phyloP scores from a whole-genome alignment of 1,139 yeast genomes.

The Ogataea hybrid region DNA sequence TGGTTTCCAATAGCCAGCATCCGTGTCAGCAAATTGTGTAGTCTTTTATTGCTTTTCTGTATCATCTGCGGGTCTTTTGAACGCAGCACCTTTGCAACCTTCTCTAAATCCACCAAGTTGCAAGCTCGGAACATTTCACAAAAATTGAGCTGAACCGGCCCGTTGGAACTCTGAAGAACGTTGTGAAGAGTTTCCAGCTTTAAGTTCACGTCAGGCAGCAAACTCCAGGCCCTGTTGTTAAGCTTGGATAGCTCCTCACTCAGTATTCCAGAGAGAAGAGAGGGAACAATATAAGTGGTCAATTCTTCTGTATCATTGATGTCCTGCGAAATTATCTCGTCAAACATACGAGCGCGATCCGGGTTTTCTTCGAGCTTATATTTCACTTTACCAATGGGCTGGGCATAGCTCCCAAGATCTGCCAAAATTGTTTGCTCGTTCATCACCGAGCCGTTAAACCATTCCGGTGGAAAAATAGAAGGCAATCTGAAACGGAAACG shows the following conservation, averaged over 20 bases:
- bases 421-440: no score
- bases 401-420: no score
- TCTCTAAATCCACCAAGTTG: slow-evolving; percentile 28
- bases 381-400: no score
- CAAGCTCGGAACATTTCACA: slow-evolving; percentile 44
- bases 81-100: slow-evolving; percentile 22
- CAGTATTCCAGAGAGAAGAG: no score
- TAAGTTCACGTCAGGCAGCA: slow-evolving; percentile 30
- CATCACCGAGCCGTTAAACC: no score
- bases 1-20: slow-evolving; percentile 11
- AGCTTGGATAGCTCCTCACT: slow-evolving; percentile 24
- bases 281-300: no score
- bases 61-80: background rate
- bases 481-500: no score
- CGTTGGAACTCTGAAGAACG: slow-evolving; percentile 47
- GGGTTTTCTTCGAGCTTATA: no score
- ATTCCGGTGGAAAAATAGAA: no score
- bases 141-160: slow-evolving; percentile 51
- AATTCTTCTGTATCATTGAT: no score
- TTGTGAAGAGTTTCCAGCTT: slow-evolving; percentile 57
- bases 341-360: no score
- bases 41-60: background rate
- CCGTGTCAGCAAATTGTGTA: background rate
- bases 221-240: slow-evolving; percentile 29
- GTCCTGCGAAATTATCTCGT: no score